Evolutionary conservation across 495 filamentous ascomycete species (phyloP), one percentile per base, ranked within the genome.

Genomic region (Cryomyces minteri): DNA sequence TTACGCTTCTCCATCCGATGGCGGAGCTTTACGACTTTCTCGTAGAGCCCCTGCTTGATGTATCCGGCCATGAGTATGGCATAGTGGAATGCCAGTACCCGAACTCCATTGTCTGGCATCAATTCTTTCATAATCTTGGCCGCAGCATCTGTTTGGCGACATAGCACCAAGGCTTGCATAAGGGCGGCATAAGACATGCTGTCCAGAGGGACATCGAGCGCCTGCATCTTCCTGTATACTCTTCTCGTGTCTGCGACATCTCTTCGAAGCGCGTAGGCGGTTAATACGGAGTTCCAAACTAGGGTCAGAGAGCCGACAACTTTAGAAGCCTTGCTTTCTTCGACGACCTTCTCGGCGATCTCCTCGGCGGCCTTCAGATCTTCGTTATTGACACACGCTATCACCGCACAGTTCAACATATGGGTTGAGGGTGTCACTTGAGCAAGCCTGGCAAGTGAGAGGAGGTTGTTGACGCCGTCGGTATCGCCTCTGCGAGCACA

Each of bases 241-340:
- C 68, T 69, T 41, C 74, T 70, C 28, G 82, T 67, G 36, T 67
- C 63, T 4, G 63, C 61, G 39, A 87, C 53, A 50, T 90, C 76
- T 47, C 77, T 66, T 5, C 72, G 67, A 45, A 73, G 64, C 12
- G 81, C 84, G 54, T 84, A 68, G 31, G 77, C 72, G 45, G 68
- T 65, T 4, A 95, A 61, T 12, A 95, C 61, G 14, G 70, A 64
- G 55, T 94, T 94, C 82, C 84, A 95, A 62, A 88, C 75, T 40
- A 65, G 58, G 9, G 40, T 41, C 9, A 38, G 34, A 10, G 9
- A 14, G 11, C n/a, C 40, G 8, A 29, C 25, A 29, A 11, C 77
- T 76, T 33, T 65, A 63, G 37, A 63, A 67, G 18, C 47, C 51
- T n/a, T 29, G 8, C 69, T 59, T 45, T 64, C 46, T n/a, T 59